Percentiles rank a stretch among this genome's conserved stretches.
phyloP scores from a whole-genome alignment of 345 rosid genomes.

The Eucalyptus regnans region DNA sequence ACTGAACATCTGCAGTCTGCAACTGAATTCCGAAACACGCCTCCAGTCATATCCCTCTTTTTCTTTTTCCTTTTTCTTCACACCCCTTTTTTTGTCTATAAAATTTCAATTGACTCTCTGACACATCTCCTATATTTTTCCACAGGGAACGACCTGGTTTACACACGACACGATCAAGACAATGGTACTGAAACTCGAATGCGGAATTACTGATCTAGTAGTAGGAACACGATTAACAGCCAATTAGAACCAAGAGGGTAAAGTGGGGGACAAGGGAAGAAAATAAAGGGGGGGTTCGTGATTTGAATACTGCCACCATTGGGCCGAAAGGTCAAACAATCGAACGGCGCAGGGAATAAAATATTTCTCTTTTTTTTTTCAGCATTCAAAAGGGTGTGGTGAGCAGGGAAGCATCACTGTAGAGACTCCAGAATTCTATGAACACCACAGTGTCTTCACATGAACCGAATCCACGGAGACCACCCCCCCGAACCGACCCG shows the following conservation, averaged over 20 bases:
- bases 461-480: not conserved
- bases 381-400: not conserved
- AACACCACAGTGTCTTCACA: not conserved
- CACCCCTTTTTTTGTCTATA: not conserved
- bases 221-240: not conserved
- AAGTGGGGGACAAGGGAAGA: not conserved
- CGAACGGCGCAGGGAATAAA: not conserved
- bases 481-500: not conserved
- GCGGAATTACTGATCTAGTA: not conserved
- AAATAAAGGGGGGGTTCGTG: not conserved
- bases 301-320: not conserved
- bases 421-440: not conserved
- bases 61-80: not conserved
- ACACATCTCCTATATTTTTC: not conserved
- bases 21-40: not conserved
- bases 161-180: not conserved
- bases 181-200: not conserved
- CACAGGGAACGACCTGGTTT: not conserved
- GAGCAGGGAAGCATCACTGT: not conserved
- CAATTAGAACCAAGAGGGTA: not conserved
- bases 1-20: no score
- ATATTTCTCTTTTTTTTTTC: not conserved
- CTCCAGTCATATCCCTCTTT: not conserved
- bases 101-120: not conserved
- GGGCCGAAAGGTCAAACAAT: not conserved